Base-by-base conservation (phyloP, 176 grass and related monocot species). In the Musa schizocarpa region DNA sequence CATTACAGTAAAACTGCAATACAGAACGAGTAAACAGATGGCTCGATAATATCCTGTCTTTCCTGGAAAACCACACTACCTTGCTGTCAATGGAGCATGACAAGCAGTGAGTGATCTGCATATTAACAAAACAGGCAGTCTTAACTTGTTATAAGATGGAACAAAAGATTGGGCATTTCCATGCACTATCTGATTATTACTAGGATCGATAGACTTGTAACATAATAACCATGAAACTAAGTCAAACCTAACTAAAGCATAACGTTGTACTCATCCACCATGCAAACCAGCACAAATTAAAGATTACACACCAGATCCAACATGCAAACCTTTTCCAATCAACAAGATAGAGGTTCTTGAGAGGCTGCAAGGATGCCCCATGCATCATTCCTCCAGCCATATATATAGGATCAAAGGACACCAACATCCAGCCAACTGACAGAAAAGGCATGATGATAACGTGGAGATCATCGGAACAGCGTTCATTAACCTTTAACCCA, bases 281-380 rank as follows among this genome's bases (percentile, higher is more conserved):
- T 6, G 34, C 70, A 74, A 86, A 78, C 82, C 22, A 59, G 78
- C 74, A 76, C 57, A 79, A 82, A 78, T 79, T 71, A 92, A 87
- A 84, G 89, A 83, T 88, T 87, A 92, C 80, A 92, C 86, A 86
- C 75, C 75, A 86, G 83, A 84, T 81, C 78, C 81, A 84, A 86
- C 72, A 81, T 88, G 68, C 34, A 70, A 70, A 70, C 68, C 68
- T 70, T 70, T 50, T 50, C 68, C 50, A 73, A 73, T 34, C 51
- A 76, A 64, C 52, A 57, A 56, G 22, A 57, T 14, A 76, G 23
- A 16, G 23, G 26, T 64, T 51, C 59, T 64, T 14, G 43, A 64
- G 43, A 43, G 34, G 74, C 74, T 76, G 74, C 58, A 52, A 76
- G 34, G 74, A 76, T 76, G 74, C 57, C 34, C 57, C 23, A 50